These are phyloP conservation scores for Schizosaccharomyces octosporus DNA, from an alignment of 805 yeast genomes.

Conservation along the genomic window DNA sequence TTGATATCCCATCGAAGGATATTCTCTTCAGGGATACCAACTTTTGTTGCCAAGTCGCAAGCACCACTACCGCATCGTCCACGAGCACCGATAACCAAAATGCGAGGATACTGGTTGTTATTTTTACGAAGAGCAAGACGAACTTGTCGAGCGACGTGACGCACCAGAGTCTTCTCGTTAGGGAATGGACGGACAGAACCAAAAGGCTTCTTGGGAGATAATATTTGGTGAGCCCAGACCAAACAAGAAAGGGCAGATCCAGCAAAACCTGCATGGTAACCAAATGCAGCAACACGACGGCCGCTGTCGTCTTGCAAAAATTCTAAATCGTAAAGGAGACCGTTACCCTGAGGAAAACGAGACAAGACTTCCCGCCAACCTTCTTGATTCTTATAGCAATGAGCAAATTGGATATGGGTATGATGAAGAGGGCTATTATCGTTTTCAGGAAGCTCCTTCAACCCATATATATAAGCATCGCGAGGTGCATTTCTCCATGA, in stretches of 20 bases:
- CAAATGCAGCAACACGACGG: slow-evolving; percentile 97
- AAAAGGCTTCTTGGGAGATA: slow-evolving; percentile 38
- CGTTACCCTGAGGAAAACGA: slow-evolving; percentile 80
- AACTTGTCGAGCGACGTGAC: slow-evolving; percentile 30
- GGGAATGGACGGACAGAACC: slow-evolving; percentile 65
- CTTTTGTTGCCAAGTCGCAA: slow-evolving; percentile 50
- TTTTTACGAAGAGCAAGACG: slow-evolving; percentile 14
- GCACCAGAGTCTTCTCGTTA: slow-evolving; percentile 48
- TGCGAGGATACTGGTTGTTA: slow-evolving; percentile 28
- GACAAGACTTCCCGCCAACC: slow-evolving; percentile 86
- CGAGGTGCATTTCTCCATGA: slow-evolving; percentile 83
- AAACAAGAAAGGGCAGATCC: slow-evolving; percentile 92
- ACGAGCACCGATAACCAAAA: slow-evolving; percentile 80
- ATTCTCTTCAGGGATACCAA: slow-evolving; percentile 68
- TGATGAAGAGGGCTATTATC: slow-evolving; percentile 76
- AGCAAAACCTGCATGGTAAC: slow-evolving; percentile 99
- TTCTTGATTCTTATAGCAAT: slow-evolving; percentile 89
- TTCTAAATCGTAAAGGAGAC: slow-evolving; percentile 78
- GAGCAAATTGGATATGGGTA: slow-evolving; percentile 96
- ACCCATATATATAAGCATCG: slow-evolving; percentile 73
- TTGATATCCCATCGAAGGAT: slow-evolving; percentile 87
- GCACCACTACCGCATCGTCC: slow-evolving; percentile 99
- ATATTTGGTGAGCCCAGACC: slow-evolving; percentile 78
- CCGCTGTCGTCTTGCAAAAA: slow-evolving; percentile 84
- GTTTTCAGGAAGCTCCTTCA: slow-evolving; percentile 84